Base-by-base conservation (phyloP, 2,329 filamentous ascomycete species). In the Penicillium sp. region DNA sequence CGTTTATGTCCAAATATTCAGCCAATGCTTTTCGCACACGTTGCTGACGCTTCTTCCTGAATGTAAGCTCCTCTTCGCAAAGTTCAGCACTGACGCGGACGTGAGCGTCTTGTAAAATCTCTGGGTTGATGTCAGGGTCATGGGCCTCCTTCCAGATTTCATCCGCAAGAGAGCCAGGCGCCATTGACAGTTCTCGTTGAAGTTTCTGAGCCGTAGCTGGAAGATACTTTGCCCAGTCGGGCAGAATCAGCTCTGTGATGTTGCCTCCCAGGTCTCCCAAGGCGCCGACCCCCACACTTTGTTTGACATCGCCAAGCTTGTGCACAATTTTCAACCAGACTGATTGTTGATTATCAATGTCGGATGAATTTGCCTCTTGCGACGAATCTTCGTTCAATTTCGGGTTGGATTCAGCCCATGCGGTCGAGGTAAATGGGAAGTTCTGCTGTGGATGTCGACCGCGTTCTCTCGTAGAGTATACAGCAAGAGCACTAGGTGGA, bases 91-190 rank as follows among this genome's bases (percentile, higher is more conserved):
- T 93, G 4, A 97, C 82, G 24, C 93, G 82, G 1, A 98, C 93
- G 18, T 74, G 76, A 13, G 91, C 90, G 36, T 88, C 81, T 72
- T 85, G 89, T 29, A 81, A 73, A 49, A 97, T 94, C 65, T 98
- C 93, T 0, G 91, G 91, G 58, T 97, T 88, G 53, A 87, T 76
- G 41, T 82, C 76, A 0, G 90, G 82, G 63, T 97, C 88, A 49
- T 90, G 86, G 1, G 93, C 89, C 60, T 97, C 91, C 54, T 78
- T 76, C 93, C 93, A 97, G 49, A 98, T 93, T 57, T 96, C 88
- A 62, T 94, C 86, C 9, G 91, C 89, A 37, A 98, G 73, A 0
- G 90, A 95, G 1, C 90, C 91, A 0, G 89, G 87, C 0, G 85
- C 82, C 82, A 93, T 85, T 32, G 88, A 93, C 12, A 96, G 76